Conservation (phyloP, 371 early-diverging fungal species). For the Mortierella sp. region DNA sequence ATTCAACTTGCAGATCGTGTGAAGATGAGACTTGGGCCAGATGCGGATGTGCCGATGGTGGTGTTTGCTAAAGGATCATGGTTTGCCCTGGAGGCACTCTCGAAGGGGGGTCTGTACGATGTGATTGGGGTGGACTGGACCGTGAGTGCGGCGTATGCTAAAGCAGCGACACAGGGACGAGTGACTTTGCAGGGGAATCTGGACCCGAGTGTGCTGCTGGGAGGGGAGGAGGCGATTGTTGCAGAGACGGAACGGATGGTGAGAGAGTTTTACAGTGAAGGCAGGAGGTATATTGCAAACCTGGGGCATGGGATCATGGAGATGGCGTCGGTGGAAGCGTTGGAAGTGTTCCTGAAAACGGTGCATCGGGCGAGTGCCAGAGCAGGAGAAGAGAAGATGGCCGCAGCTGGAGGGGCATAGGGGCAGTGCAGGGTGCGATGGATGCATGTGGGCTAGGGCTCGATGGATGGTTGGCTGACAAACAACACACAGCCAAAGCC, state of each 20-base stretch:
- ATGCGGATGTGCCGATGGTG: constrained; percentile 76
- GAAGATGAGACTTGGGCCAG: constrained; percentile 60
- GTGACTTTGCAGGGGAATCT: constrained; percentile 95
- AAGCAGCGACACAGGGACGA: constrained; percentile 61
- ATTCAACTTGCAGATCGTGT: constrained; percentile 82
- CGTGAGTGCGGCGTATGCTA: constrained; percentile 76
- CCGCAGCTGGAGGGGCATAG: neutral
- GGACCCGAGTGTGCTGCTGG: constrained; percentile 89
- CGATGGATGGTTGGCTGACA: constrained; percentile 13
- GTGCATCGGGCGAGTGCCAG: constrained; percentile 53
- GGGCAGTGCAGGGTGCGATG: constrained; percentile 1
- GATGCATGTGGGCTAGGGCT: constrained; percentile 21
- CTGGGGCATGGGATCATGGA: constrained; percentile 96
- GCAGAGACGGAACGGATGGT: constrained; percentile 84
- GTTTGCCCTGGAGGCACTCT: constrained; percentile 80
- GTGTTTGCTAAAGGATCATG: constrained; percentile 94
- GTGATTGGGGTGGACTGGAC: constrained; percentile 94
- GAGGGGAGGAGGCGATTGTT: constrained; percentile 76
- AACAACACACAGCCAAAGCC: no score
- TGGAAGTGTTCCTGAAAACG: constrained; percentile 76
- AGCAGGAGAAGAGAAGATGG: constrained; percentile 9
- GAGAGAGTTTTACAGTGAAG: constrained; percentile 66
- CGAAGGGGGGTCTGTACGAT: constrained; percentile 79
- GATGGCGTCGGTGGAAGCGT: constrained; percentile 74
- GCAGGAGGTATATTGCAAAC: constrained; percentile 89